A percentile compares a stretch with the other conserved stretches of the same genome.
Evolutionary conservation across 2,329 filamentous ascomycete species (phyloP).

Genomic region (Fusarium caatingaense): DNA sequence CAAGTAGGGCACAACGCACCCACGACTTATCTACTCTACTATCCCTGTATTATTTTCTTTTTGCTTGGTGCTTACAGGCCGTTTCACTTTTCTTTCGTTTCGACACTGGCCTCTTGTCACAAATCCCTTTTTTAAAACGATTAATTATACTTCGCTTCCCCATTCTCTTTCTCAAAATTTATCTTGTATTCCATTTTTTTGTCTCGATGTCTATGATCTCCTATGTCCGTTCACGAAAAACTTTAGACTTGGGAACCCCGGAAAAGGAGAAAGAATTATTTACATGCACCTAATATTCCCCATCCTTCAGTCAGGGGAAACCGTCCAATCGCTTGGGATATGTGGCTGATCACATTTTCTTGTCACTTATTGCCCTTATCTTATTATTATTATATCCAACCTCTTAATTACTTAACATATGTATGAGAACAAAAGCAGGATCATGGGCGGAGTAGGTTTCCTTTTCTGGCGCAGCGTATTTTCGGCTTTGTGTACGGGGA

Average conservation of each 20-base stretch:
- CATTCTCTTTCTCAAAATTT: slow-evolving; percentile 24
- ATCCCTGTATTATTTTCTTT: slow-evolving; percentile 40
- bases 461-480: slow-evolving; percentile 36
- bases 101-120: slow-evolving; percentile 36
- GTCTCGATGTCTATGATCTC: slow-evolving; percentile 41
- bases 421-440: slow-evolving; percentile 31
- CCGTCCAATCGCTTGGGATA: slow-evolving; percentile 42
- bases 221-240: slow-evolving; percentile 45
- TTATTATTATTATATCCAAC: slow-evolving; percentile 35
- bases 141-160: slow-evolving; percentile 36
- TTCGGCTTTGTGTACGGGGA: slow-evolving; percentile 35
- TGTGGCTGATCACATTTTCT: slow-evolving; percentile 41
- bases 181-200: slow-evolving; percentile 33
- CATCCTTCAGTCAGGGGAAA: slow-evolving; percentile 40
- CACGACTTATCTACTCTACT: slow-evolving; percentile 38
- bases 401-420: slow-evolving; percentile 31
- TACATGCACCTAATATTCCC: slow-evolving; percentile 46
- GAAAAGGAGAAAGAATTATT: slow-evolving; percentile 44
- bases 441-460: slow-evolving; percentile 19
- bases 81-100: slow-evolving; percentile 34
- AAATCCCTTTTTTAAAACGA: slow-evolving; percentile 32
- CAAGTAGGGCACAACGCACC: slow-evolving; percentile 38
- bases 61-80: slow-evolving; percentile 39
- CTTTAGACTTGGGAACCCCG: slow-evolving; percentile 44
- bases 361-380: slow-evolving; percentile 34